A percentile compares a stretch with the other conserved stretches of the same genome.
These are phyloP conservation scores for Pythium vanterpoolii DNA, from an alignment of 352 stramenopile species.

Conservation along the genomic window DNA sequence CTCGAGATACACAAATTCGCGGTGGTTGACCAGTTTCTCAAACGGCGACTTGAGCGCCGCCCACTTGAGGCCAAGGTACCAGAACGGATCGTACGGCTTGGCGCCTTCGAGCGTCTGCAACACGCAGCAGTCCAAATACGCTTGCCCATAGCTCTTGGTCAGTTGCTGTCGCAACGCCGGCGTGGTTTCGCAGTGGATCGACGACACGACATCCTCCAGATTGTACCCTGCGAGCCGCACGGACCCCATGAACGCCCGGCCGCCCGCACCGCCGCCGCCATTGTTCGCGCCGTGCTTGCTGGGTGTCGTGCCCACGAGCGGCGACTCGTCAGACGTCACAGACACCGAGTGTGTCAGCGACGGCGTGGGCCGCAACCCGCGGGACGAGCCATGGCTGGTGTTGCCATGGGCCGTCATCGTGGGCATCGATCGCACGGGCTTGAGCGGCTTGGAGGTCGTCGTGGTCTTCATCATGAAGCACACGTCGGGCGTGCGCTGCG, in stretches of 20 bases:
- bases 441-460: constrained; percentile 28
- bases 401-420: too few relatives aligned
- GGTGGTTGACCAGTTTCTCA: constrained; percentile 50
- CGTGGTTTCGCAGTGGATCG: constrained; percentile 58
- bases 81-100: constrained; percentile 65
- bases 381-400: background rate
- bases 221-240: constrained; percentile 39
- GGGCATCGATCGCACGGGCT: too few relatives aligned
- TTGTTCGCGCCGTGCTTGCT: background rate
- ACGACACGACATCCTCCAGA: constrained; percentile 65
- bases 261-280: constrained; percentile 6
- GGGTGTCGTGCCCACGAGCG: background rate
- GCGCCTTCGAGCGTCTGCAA: constrained; percentile 62
- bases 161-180: constrained; percentile 41
- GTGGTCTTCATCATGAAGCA: constrained; percentile 58
- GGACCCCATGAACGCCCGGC: constrained; percentile 51
- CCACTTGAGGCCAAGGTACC: constrained; percentile 77
- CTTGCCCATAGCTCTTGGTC: constrained; percentile 42
- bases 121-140: constrained; percentile 57
- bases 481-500: constrained; percentile 33
- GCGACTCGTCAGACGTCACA: constrained; percentile 12
- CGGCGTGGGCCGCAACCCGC: background rate
- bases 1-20: constrained; percentile 71
- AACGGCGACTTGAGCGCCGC: constrained; percentile 61
- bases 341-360: background rate